Base-by-base conservation (phyloP, 352 stramenopile genomes). In the Phytophthora parvispora region DNA sequence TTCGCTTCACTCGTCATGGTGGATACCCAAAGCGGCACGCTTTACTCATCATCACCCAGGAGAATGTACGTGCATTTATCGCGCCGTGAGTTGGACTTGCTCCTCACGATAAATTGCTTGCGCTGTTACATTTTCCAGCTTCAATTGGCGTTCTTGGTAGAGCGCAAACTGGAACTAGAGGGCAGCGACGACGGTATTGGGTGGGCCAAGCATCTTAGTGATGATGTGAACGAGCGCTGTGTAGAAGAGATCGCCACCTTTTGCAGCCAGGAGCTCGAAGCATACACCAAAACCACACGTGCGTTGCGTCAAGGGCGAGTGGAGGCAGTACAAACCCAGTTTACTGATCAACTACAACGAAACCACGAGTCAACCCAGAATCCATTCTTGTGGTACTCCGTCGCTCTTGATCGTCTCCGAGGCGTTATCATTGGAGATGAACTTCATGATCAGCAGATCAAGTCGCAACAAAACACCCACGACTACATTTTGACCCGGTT, bases 341-440 rank as follows among this genome's bases (percentile, higher is more conserved):
- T 40, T 49, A 6, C 22, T 10, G 49, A 49, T 20, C 45, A 59
- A 22, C 27, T 67, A 20, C 42, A 68, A 29, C 49, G 51, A 50
- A 27, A 60, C 7, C 20, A 28, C 10, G 28, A 65, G 34, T 16
- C 28, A n/a, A 42, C 10, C 22, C 27, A 42, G n/a, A 25, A 15
- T 24, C 45, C 6, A 3, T 80, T 82, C n/a, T 32, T 78, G 10
- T 69, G 67, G 54, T 85, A 81, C 54, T 78, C 59, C 2, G 57
- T 84, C 25, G 76, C 80, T 7, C 29, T 83, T 22, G 82, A 90
- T 51, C 80, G 68, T 47, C 49, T 89, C 29, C 80, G 80, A 42
- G 59, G 73, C n/a, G 61, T 70, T 29, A 64, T 83, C 42, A 55
- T 83, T 12, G 62, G 52, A 18, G 67, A 78, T 29, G 58, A 64